phyloP scores from a whole-genome alignment of 2,329 filamentous ascomycete genomes.

The Penicillium sp. region DNA sequence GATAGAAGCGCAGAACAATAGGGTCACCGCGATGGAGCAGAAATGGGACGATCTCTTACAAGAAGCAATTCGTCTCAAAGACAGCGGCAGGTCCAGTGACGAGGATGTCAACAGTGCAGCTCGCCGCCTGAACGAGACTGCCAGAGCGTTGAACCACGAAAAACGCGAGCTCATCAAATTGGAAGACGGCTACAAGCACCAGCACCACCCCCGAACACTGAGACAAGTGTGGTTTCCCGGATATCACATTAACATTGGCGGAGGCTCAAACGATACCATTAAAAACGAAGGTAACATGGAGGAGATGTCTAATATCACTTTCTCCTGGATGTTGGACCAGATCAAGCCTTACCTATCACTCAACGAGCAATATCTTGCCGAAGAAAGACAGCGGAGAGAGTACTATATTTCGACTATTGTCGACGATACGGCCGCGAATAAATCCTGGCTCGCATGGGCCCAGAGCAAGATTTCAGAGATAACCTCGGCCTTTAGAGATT shows the following conservation, averaged over 20 bases:
- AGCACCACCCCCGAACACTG: conserved; percentile 30
- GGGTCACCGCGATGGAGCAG: conserved; percentile 7
- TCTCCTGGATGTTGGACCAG: conserved; percentile 25
- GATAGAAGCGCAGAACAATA: conserved; percentile 6
- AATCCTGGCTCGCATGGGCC: conserved; percentile 5
- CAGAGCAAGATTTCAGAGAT: neutral
- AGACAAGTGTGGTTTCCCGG: conserved; percentile 57
- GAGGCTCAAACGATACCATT: conserved; percentile 39
- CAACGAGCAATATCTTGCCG: conserved; percentile 7
- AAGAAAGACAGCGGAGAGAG: conserved; percentile 12
- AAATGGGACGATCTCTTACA: conserved; percentile 4
- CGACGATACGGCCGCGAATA: neutral
- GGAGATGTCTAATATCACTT: conserved; percentile 24
- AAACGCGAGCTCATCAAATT: conserved; percentile 12
- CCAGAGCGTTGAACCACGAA: conserved; percentile 15
- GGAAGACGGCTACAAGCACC: conserved; percentile 13
- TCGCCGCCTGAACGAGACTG: conserved; percentile 10
- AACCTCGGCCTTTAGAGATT: neutral
- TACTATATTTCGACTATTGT: conserved; percentile 1
- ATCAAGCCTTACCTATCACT: conserved; percentile 18
- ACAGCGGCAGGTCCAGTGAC: conserved; percentile 12
- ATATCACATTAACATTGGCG: conserved; percentile 52
- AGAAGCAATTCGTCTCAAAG: conserved; percentile 15
- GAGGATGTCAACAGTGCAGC: conserved; percentile 16
- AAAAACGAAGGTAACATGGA: conserved; percentile 23